Conservation (phyloP, 176 grass and related monocot species). For the Alopecurus myosuroides region DNA sequence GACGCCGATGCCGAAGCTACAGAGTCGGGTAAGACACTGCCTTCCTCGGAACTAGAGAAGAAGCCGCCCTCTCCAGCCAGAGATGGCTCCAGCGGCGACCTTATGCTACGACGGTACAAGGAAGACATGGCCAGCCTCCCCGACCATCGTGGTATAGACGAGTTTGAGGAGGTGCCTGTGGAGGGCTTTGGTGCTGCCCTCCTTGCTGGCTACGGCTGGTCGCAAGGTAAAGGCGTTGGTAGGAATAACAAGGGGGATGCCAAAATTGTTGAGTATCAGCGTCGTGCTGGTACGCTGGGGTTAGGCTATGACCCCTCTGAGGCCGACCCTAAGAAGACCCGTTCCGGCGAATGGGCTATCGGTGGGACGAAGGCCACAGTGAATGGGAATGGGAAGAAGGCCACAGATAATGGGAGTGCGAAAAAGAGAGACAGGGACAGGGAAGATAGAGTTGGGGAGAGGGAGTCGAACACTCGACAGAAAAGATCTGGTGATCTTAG, state of each 20-base stretch:
- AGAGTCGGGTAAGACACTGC: background rate
- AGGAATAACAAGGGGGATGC: constrained; percentile 70
- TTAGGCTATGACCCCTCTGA: constrained; percentile 66
- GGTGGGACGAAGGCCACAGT: constrained; percentile 25
- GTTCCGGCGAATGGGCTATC: constrained; percentile 51
- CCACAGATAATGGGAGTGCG: constrained; percentile 22
- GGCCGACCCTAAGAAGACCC: constrained; percentile 73
- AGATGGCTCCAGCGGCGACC: constrained; percentile 25
- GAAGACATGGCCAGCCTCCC: constrained; percentile 76
- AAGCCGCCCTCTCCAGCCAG: background rate
- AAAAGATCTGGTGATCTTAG: constrained; percentile 33
- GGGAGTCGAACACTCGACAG: constrained; percentile 7
- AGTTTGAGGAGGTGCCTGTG: constrained; percentile 61
- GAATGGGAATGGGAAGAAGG: constrained; percentile 47
- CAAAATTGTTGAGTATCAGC: constrained; percentile 60
- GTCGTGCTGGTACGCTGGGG: constrained; percentile 54
- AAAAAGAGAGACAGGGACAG: constrained; percentile 45
- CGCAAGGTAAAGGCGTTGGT: constrained; percentile 70
- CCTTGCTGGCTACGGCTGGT: constrained; percentile 89
- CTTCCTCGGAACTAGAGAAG: constrained; percentile 12
- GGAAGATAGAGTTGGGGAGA: constrained; percentile 23
- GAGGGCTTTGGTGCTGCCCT: constrained; percentile 69
- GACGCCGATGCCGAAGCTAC: background rate
- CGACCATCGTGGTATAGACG: constrained; percentile 66
- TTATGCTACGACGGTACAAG: constrained; percentile 63